These are phyloP conservation scores for Reticulascus tulasneorum DNA, from an alignment of 2,329 filamentous ascomycete genomes.

Conservation along the genomic window DNA sequence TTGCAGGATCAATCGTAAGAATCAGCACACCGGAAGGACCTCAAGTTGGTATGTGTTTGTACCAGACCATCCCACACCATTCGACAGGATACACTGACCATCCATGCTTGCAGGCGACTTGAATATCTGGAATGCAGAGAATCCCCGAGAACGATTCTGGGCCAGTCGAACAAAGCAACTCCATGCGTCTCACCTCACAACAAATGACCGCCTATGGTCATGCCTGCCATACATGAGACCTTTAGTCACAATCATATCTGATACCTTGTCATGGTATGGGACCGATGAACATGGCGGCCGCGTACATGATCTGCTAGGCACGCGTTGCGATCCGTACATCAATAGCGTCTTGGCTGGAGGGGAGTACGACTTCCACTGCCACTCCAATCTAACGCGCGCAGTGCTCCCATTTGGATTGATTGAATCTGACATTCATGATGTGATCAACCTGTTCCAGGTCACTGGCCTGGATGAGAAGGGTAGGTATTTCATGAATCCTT, in stretches of 20 bases:
- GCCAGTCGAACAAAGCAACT: slow-evolving; percentile 74
- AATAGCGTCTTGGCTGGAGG: slow-evolving; percentile 65
- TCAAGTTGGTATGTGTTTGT: slow-evolving; percentile 55
- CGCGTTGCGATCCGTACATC: slow-evolving; percentile 81
- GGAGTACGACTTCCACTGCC: slow-evolving; percentile 77
- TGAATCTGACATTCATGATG: slow-evolving; percentile 77
- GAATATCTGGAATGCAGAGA: slow-evolving; percentile 75
- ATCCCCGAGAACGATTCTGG: slow-evolving; percentile 80
- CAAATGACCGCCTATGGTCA: slow-evolving; percentile 73
- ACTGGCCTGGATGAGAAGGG: slow-evolving; percentile 70
- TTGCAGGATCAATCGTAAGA: slow-evolving; percentile 63
- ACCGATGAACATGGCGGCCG: slow-evolving; percentile 59
- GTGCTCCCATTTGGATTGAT: slow-evolving; percentile 63
- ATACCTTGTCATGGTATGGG: slow-evolving; percentile 62
- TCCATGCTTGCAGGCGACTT: slow-evolving; percentile 55
- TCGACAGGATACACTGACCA: background rate
- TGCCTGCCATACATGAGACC: slow-evolving; percentile 73
- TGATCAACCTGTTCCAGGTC: slow-evolving; percentile 83
- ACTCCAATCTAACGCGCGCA: slow-evolving; percentile 74
- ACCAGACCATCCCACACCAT: background rate
- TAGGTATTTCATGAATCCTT: slow-evolving; percentile 71
- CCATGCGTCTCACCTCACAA: slow-evolving; percentile 69
- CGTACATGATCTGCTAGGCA: slow-evolving; percentile 77
- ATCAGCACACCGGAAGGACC: slow-evolving; percentile 74
- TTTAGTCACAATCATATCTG: slow-evolving; percentile 64